A percentile compares a stretch with the other conserved stretches of the same genome.
phyloP scores from a whole-genome alignment of 768 basidiomycete species.

The Sutorius australiensis region DNA sequence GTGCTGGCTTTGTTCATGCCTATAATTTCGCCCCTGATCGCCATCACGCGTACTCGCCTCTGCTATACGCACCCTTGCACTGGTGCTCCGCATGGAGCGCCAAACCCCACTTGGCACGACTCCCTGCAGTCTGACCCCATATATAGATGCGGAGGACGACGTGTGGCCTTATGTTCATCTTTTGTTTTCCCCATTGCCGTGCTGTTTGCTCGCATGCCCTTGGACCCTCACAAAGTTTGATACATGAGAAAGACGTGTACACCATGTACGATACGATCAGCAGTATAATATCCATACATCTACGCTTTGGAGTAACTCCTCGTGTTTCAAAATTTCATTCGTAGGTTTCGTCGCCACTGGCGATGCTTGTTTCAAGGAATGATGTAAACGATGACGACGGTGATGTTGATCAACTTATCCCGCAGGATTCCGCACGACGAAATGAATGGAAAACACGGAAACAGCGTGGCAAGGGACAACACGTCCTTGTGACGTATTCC shows the following conservation, averaged over 20 bases:
- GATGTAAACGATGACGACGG: slow-evolving; percentile 10
- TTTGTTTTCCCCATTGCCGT: slow-evolving; percentile 16
- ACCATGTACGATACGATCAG: slow-evolving; percentile 26
- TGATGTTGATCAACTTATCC: not conserved
- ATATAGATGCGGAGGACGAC: slow-evolving; percentile 20
- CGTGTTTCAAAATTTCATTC: not conserved
- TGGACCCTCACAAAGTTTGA: slow-evolving; percentile 12
- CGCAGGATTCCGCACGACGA: slow-evolving; percentile 1
- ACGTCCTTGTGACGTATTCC: not conserved
- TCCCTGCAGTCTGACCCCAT: slow-evolving; percentile 10
- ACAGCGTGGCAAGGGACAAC: slow-evolving; percentile 9
- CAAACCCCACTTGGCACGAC: not conserved
- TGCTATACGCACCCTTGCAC: slow-evolving; percentile 6
- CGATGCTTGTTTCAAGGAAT: not conserved
- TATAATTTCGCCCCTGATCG: slow-evolving; percentile 14
- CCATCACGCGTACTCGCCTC: slow-evolving; percentile 12
- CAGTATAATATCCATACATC: slow-evolving; percentile 23
- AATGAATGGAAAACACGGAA: not conserved
- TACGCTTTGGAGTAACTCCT: slow-evolving; percentile 7
- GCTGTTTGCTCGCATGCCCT: slow-evolving; percentile 17
- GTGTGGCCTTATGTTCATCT: slow-evolving; percentile 18
- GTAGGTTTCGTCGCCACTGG: not conserved
- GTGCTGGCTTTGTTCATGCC: slow-evolving; percentile 14
- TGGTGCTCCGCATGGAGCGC: slow-evolving; percentile 6
- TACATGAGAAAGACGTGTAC: slow-evolving; percentile 20